A percentile compares a stretch with the other conserved stretches of the same genome.
These are phyloP conservation scores for Neurospora hispaniola DNA, from an alignment of 495 filamentous ascomycete species.

Conservation along the genomic window DNA sequence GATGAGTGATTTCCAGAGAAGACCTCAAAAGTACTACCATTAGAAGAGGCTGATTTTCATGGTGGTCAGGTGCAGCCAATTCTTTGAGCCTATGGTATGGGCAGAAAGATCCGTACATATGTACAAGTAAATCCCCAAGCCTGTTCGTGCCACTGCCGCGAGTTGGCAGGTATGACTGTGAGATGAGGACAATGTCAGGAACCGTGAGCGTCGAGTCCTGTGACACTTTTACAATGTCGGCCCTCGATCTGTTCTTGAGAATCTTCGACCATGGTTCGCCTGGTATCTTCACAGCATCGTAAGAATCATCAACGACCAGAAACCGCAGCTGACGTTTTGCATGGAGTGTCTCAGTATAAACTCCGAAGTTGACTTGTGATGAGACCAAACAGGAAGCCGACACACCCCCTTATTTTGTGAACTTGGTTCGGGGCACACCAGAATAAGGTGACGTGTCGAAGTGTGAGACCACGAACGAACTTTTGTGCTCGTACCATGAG, in stretches of 20 bases:
- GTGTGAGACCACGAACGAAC: background rate
- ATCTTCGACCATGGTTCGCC: rapidly evolving
- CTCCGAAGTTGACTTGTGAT: background rate
- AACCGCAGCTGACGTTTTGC: background rate
- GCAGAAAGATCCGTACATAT: background rate
- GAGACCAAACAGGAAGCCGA: background rate
- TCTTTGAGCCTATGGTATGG: background rate
- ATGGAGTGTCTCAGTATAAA: background rate
- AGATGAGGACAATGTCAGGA: background rate
- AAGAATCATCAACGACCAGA: too few relatives aligned
- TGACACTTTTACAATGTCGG: background rate
- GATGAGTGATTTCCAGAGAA: background rate
- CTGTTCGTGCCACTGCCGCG: background rate
- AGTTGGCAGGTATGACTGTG: background rate
- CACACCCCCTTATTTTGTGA: background rate
- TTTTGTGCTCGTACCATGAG: background rate
- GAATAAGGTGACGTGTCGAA: background rate
- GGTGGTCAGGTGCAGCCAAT: background rate
- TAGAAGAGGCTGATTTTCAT: background rate
- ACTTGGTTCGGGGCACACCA: background rate
- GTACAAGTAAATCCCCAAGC: background rate
- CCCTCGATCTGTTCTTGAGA: background rate
- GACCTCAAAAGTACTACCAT: background rate
- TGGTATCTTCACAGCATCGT: background rate
- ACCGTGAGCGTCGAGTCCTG: background rate